Conservation (phyloP, 148 eudicot genomes). For the Camellia granthamiana region DNA sequence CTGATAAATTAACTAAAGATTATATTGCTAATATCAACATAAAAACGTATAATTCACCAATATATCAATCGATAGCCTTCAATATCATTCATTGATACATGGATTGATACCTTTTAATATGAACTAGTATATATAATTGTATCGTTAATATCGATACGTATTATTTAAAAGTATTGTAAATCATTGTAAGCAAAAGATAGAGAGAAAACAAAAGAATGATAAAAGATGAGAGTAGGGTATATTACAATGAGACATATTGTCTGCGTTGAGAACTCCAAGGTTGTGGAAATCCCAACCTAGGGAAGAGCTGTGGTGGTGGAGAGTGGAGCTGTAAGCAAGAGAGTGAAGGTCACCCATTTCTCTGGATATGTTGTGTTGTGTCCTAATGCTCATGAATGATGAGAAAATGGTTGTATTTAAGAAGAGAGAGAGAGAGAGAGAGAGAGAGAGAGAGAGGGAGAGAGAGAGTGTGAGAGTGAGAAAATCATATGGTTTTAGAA, state of each 20-base stretch:
- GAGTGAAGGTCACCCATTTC: conserved; percentile 45
- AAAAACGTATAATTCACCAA: too few relatives aligned
- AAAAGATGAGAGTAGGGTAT: background rate
- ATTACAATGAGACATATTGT: conserved; percentile 39
- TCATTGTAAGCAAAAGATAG: background rate
- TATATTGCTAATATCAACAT: too few relatives aligned
- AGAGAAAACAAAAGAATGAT: background rate
- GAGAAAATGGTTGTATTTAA: conserved; percentile 10
- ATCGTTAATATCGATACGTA: too few relatives aligned
- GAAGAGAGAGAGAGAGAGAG: background rate
- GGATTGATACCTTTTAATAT: too few relatives aligned
- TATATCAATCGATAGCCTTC: too few relatives aligned
- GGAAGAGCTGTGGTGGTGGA: conserved; percentile 26
- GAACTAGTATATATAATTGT: too few relatives aligned
- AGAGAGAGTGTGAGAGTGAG: background rate
- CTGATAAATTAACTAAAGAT: too few relatives aligned
- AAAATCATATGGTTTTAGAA: background rate
- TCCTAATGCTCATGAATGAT: conserved; percentile 6
- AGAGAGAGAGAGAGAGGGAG: background rate
- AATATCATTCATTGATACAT: too few relatives aligned
- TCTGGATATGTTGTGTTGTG: background rate
- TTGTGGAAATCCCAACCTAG: conserved; percentile 33
- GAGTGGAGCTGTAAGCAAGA: conserved; percentile 30
- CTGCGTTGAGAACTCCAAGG: conserved; percentile 51
- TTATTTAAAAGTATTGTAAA: background rate